A percentile compares a stretch with the other conserved stretches of the same genome.
Conservation (phyloP, 2,329 filamentous ascomycete species). For the Eutypa lata region DNA sequence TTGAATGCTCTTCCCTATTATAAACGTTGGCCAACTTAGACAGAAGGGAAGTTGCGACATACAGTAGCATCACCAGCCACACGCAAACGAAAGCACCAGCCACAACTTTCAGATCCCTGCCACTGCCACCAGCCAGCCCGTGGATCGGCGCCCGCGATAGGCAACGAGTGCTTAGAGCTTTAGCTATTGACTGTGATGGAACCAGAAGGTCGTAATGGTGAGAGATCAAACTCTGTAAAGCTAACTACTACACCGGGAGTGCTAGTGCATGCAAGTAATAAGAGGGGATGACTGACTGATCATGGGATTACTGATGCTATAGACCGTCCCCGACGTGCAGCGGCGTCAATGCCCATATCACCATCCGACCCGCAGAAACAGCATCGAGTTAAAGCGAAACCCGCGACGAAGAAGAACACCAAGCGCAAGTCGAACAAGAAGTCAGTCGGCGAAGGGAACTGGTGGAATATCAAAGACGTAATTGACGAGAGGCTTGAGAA, state of each 20-base stretch:
- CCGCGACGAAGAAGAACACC: conserved; percentile 3
- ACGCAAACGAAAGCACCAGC: too few relatives aligned
- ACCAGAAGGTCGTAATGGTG: not conserved
- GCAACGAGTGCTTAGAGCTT: not conserved
- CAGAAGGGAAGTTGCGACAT: too few relatives aligned
- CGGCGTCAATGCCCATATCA: not conserved
- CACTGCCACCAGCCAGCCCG: not conserved
- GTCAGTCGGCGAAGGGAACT: conserved; percentile 9
- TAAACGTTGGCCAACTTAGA: too few relatives aligned
- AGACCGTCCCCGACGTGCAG: not conserved
- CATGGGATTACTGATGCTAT: not conserved
- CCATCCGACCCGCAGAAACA: not conserved
- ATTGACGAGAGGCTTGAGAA: conserved; percentile 31
- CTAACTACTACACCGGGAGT: not conserved
- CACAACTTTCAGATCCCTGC: too few relatives aligned
- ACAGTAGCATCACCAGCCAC: too few relatives aligned
- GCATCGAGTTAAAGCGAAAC: not conserved
- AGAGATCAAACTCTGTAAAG: not conserved
- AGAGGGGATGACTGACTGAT: not conserved
- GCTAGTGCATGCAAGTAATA: too few relatives aligned
- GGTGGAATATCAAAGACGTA: conserved; percentile 33
- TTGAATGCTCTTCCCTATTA: too few relatives aligned
- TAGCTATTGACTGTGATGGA: not conserved
- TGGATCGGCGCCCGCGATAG: not conserved
- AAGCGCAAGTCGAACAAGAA: conserved; percentile 7